phyloP scores from a whole-genome alignment of 441 rosid genomes.

The Syzygium syzygioides region DNA sequence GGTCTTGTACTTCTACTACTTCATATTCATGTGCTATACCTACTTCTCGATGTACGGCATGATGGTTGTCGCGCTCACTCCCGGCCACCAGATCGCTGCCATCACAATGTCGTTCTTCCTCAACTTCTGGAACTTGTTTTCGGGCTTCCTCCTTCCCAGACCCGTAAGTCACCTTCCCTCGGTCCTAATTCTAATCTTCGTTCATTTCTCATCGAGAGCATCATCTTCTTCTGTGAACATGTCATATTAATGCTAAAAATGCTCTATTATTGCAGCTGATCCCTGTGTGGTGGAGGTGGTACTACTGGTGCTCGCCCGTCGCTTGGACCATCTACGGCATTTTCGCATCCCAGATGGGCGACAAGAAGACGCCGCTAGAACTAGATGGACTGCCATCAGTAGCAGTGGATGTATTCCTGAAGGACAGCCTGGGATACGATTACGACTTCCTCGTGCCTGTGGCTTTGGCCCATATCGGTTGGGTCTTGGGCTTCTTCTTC shows the following conservation, averaged over 20 bases:
- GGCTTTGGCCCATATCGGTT: constrained; percentile 18
- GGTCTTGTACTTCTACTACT: constrained; percentile 2
- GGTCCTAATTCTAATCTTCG: neutral
- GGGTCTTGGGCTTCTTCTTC: constrained; percentile 23
- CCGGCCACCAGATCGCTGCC: neutral
- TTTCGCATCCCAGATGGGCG: constrained; percentile 17
- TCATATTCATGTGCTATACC: constrained; percentile 3
- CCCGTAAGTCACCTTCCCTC: neutral
- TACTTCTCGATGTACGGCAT: neutral
- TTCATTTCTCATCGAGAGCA: neutral
- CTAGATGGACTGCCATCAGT: too few relatives aligned
- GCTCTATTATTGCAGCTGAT: neutral
- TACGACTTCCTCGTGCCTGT: constrained; percentile 16
- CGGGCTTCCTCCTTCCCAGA: neutral
- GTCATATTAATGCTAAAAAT: neutral
- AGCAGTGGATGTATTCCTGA: constrained; percentile 2
- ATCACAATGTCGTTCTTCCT: neutral
- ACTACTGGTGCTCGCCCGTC: constrained; percentile 14
- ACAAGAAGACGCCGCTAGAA: neutral
- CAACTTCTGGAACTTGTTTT: neutral
- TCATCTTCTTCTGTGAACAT: neutral
- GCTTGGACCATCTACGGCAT: constrained; percentile 24
- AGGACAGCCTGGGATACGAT: constrained; percentile 6
- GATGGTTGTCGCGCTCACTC: neutral
- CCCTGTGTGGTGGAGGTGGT: constrained; percentile 10